Evolutionary conservation across 129 eudicot genomes (phyloP).

Genomic region (Deinandra increscens): DNA sequence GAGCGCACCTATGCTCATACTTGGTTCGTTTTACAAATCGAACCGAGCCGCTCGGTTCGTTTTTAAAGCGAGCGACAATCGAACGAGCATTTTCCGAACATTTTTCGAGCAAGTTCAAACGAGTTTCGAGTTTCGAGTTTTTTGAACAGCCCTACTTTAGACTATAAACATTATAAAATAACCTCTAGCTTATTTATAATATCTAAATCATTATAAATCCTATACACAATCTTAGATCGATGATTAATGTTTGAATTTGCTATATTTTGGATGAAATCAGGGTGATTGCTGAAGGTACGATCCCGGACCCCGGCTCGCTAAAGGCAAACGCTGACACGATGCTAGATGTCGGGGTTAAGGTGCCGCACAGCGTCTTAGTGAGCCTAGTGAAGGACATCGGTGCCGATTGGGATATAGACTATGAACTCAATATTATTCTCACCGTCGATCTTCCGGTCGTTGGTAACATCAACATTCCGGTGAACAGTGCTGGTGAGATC

Average conservation of each 20-base stretch:
- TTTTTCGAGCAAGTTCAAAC: too few species aligned
- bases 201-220: background rate
- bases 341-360: constrained; percentile 64
- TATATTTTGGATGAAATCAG: constrained; percentile 27
- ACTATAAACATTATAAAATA: too few species aligned
- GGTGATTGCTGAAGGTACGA: constrained; percentile 65
- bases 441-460: constrained; percentile 69
- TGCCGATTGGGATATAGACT: constrained; percentile 87
- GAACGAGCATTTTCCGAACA: too few species aligned
- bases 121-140: too few species aligned
- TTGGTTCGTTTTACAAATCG: too few species aligned
- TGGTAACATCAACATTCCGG: constrained; percentile 66
- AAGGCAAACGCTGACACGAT: constrained; percentile 55
- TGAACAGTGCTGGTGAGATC: constrained; percentile 64
- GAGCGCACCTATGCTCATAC: too few species aligned
- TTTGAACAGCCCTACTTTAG: too few species aligned
- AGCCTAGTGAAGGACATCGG: constrained; percentile 67
- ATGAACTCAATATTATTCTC: constrained; percentile 50
- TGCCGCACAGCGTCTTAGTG: constrained; percentile 63
- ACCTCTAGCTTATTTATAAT: background rate
- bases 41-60: too few species aligned
- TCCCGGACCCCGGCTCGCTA: constrained; percentile 87
- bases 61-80: too few species aligned
- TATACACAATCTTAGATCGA: background rate
- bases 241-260: background rate